phyloP scores from a whole-genome alignment of 2,329 filamentous ascomycete species.

The Coleophoma eucalyptorum region DNA sequence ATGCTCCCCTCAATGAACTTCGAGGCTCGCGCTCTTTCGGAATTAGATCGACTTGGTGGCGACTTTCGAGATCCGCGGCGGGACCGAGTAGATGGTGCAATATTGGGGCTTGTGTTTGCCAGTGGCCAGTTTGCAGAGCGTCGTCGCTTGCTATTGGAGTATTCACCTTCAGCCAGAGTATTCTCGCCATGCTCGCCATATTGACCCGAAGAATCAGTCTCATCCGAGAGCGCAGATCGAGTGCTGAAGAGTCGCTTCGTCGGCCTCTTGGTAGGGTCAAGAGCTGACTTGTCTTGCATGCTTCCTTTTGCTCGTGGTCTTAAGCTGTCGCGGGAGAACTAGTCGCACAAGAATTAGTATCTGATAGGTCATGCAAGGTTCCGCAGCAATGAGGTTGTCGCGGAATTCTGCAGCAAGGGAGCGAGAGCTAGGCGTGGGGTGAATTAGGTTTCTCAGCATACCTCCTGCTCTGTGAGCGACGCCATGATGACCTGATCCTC shows the following conservation, averaged over 20 bases:
- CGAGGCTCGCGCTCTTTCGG: slow-evolving; percentile 49
- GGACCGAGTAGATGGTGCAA: slow-evolving; percentile 6
- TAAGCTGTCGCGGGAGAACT: no score
- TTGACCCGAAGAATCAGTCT: slow-evolving; percentile 22
- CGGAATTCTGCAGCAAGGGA: no score
- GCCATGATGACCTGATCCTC: no score
- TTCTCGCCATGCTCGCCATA: slow-evolving; percentile 24
- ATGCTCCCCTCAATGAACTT: slow-evolving; percentile 77
- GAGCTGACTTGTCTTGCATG: background rate
- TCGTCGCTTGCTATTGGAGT: slow-evolving; percentile 35
- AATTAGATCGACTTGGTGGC: slow-evolving; percentile 19
- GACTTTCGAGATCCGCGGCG: slow-evolving; percentile 16
- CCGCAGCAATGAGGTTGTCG: no score
- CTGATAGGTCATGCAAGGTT: no score
- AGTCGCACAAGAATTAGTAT: no score
- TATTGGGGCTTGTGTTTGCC: slow-evolving; percentile 5
- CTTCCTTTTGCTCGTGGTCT: background rate
- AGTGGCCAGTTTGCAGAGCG: slow-evolving; percentile 41
- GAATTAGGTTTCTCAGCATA: no score
- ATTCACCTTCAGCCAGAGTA: slow-evolving; percentile 10
- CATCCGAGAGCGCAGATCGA: slow-evolving; percentile 12
- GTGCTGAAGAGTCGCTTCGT: slow-evolving; percentile 29
- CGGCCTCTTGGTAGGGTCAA: background rate
- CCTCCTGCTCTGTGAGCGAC: no score
- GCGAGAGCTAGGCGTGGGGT: no score